phyloP scores from a whole-genome alignment of 2,329 filamentous ascomycete species.

The Rhynchosporium secalis region DNA sequence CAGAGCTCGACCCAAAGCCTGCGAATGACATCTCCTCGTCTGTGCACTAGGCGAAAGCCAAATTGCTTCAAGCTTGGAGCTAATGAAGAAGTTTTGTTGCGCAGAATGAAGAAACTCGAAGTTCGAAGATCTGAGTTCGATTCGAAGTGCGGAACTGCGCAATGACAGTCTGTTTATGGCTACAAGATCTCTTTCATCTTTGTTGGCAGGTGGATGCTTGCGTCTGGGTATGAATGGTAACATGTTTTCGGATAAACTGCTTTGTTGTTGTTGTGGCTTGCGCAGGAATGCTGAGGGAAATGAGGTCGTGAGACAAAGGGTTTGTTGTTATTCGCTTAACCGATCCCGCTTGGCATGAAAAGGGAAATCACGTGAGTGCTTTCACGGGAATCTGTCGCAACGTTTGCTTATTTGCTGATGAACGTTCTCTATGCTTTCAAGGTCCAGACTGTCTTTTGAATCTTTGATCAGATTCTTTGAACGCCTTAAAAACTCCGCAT shows the following conservation, averaged over 20 bases:
- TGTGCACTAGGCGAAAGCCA: too few species aligned
- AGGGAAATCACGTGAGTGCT: background rate
- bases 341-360: background rate
- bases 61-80: too few species aligned
- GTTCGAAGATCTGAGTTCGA: too few species aligned
- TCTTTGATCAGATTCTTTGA: too few species aligned
- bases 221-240: background rate
- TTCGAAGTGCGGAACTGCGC: background rate
- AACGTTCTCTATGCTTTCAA: too few species aligned
- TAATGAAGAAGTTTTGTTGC: too few species aligned
- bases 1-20: background rate
- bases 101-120: background rate
- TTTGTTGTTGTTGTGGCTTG: background rate
- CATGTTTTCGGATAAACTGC: background rate
- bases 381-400: background rate
- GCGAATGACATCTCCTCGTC: too few species aligned
- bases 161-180: background rate
- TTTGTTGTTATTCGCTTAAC: slow-evolving; percentile 5
- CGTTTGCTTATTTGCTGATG: background rate
- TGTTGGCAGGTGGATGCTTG: background rate
- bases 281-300: too few species aligned
- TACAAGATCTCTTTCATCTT: slow-evolving; percentile 3
- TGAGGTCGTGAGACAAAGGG: background rate
- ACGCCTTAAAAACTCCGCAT: too few species aligned
- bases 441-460: too few species aligned